Conservation (phyloP, 2,329 filamentous ascomycete species). For the Cercospora zeina region DNA sequence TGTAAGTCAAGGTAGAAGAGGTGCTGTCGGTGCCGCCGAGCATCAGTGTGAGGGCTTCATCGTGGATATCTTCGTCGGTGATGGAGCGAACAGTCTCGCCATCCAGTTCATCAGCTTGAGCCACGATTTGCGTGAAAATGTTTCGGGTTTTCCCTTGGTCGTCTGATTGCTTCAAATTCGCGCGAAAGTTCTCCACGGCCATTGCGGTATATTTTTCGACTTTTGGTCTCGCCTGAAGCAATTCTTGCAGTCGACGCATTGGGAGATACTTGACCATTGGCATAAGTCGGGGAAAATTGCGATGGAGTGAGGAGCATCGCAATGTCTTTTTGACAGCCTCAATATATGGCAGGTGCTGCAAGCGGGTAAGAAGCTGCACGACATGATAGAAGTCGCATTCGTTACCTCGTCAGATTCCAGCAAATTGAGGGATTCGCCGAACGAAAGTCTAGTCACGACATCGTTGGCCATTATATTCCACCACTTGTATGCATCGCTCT, state of each 20-base stretch:
- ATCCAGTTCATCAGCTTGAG: conserved; percentile 25
- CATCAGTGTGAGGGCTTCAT: conserved; percentile 34
- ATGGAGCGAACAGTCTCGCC: conserved; percentile 21
- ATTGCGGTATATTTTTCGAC: conserved; percentile 25
- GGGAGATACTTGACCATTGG: conserved; percentile 23
- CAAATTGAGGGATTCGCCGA: conserved; percentile 44
- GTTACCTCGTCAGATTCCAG: conserved; percentile 31
- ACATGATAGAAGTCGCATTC: not conserved
- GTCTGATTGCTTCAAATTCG: conserved; percentile 10
- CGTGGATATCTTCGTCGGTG: conserved; percentile 32
- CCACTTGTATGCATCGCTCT: conserved; percentile 45
- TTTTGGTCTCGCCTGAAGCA: conserved; percentile 25
- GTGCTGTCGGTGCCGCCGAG: conserved; percentile 36
- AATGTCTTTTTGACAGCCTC: conserved; percentile 26
- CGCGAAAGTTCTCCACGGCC: conserved; percentile 27
- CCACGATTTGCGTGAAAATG: conserved; percentile 28
- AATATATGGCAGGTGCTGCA: conserved; percentile 23
- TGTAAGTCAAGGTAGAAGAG: conserved; percentile 35
- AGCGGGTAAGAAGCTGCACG: not conserved
- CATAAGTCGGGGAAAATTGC: conserved; percentile 27
- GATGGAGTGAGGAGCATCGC: conserved; percentile 23
- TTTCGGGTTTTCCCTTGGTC: conserved; percentile 19
- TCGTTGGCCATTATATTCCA: conserved; percentile 44
- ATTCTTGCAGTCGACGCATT: conserved; percentile 23
- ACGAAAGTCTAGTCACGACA: conserved; percentile 42